Evolutionary conservation across 371 early-diverging fungal genomes (phyloP).

Genomic region (Paraphysoderma sedebokerense): DNA sequence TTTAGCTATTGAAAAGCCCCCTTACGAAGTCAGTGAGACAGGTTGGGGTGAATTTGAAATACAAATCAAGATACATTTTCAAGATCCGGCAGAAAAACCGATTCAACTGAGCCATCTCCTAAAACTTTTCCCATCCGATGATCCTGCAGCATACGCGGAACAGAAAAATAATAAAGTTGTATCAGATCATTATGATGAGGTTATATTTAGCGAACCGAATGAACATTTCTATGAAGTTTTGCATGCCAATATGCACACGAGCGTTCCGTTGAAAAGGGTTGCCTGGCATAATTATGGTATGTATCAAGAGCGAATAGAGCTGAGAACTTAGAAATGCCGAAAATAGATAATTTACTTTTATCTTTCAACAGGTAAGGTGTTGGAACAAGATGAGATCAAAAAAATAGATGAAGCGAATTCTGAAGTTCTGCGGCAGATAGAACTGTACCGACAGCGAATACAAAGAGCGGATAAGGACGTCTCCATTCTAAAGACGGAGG

Average conservation of each 20-base stretch:
- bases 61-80: conserved; percentile 73
- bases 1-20: conserved; percentile 55
- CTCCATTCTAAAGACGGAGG: too few species aligned
- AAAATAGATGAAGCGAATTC: too few species aligned
- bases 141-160: conserved; percentile 29
- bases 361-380: too few species aligned
- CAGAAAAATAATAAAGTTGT: conserved; percentile 15
- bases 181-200: conserved; percentile 50
- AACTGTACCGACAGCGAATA: too few species aligned
- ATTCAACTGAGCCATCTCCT: conserved; percentile 69
- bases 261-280: too few species aligned
- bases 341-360: too few species aligned
- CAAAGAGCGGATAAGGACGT: too few species aligned
- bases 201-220: conserved; percentile 76
- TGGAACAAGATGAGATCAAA: too few species aligned
- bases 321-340: too few species aligned
- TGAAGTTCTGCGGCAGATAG: too few species aligned
- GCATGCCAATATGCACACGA: conserved; percentile 25
- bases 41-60: conserved; percentile 99
- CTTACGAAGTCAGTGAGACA: conserved; percentile 84
- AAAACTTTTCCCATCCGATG: conserved; percentile 57
- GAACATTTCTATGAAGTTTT: conserved; percentile 58
- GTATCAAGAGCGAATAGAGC: too few species aligned
- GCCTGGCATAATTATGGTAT: too few species aligned
- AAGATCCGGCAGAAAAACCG: conserved; percentile 59